Evolutionary conservation across 2,329 filamentous ascomycete species (phyloP), one percentile per base, ranked within the genome.

Genomic region (Aspergillus sp.): DNA sequence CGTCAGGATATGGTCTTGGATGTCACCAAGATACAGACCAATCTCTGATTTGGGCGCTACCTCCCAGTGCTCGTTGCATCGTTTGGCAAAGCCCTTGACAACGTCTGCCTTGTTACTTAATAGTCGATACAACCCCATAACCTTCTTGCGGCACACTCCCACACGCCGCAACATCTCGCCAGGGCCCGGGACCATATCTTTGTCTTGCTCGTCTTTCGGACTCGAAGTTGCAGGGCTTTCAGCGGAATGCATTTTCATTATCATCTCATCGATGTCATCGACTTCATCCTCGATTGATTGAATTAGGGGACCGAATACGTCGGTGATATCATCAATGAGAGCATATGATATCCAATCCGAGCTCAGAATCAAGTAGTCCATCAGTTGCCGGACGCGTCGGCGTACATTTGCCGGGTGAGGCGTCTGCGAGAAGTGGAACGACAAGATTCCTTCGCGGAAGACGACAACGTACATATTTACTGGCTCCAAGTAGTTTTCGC

Each of bases 281-380:
- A 98, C 95, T 72, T 99, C 93, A 48, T 96, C 88, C 73, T 99
- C 95, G 52, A 99, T 96, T 23, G 84, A 87, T 67, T 96, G 90
- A 56, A 99, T 97, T 48, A 98, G 80, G 0, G 95, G 95, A 6
- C 89, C 90, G 70, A 97, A 99, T 2, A 92, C 93, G 73, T 99
- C 95, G 6, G 95, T 99, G 66, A 99, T 96, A 72, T 99, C 95
- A 76, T 99, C 95, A 62, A 98, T 97, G 64, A 97, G 90, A 48
- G 93, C 95, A 70, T 99, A 99, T 7, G 91, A 96, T 66, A 99
- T 97, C 95, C 95, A 99, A 73, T 99, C 95, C 0, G 93, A 91
- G 47, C 90, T 93, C 12, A 98, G 81, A 44, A 96, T 90, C 67
- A 98, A 84, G 73, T 96, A 99, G 74, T 99, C 95, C 63, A 90